Conservation (phyloP, 2,329 filamentous ascomycete genomes). For the Phyllosticta citriasiana region DNA sequence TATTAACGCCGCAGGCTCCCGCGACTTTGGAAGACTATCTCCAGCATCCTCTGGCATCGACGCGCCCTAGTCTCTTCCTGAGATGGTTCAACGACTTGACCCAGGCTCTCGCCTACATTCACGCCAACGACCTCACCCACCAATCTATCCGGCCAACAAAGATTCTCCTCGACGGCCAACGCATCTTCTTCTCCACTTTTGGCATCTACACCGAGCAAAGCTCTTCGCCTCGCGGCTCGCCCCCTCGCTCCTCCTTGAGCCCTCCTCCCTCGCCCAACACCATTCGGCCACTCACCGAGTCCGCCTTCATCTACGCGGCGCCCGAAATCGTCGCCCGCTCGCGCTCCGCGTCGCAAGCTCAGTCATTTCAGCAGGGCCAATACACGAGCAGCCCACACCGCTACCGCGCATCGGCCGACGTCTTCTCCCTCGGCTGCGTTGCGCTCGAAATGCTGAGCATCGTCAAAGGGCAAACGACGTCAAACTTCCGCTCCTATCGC, state of each 20-base stretch:
- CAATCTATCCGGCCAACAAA: constrained; percentile 29
- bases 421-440: constrained; percentile 31
- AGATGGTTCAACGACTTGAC: constrained; percentile 33
- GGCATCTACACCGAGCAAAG: constrained; percentile 17
- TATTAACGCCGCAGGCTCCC: constrained; percentile 24
- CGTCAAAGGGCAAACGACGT: constrained; percentile 25
- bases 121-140: constrained; percentile 25
- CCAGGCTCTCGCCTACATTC: constrained; percentile 28
- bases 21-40: constrained; percentile 30
- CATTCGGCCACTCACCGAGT: constrained; percentile 19
- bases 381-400: constrained; percentile 10
- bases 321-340: constrained; percentile 26
- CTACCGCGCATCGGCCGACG: constrained; percentile 21
- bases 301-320: constrained; percentile 29
- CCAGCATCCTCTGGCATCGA: constrained; percentile 21
- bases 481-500: constrained; percentile 25
- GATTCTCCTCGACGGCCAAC: constrained; percentile 27
- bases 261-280: constrained; percentile 12
- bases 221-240: constrained; percentile 10
- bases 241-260: constrained; percentile 17
- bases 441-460: constrained; percentile 31
- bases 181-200: constrained; percentile 27
- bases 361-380: constrained; percentile 17
- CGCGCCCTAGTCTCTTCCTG: constrained; percentile 24
- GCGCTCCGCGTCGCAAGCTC: neutral